phyloP scores from a whole-genome alignment of 768 basidiomycete species.

The Pholiota microspora region DNA sequence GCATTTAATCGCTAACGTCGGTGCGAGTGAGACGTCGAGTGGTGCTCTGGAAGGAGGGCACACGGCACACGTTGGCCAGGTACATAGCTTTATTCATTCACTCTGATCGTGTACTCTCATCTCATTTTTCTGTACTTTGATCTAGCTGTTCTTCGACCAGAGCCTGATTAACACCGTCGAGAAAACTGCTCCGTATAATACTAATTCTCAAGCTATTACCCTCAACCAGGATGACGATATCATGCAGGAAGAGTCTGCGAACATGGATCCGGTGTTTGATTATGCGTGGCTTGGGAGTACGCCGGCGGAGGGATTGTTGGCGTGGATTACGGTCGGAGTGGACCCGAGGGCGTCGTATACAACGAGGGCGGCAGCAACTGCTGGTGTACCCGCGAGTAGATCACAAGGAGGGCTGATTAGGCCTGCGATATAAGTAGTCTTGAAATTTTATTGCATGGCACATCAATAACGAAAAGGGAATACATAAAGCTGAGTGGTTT shows the following conservation, averaged over 20 bases:
- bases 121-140: not conserved
- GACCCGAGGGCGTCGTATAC: not conserved
- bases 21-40: not conserved
- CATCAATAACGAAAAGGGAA: too few relatives aligned
- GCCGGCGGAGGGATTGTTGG: not conserved
- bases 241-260: not conserved
- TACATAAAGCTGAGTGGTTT: too few relatives aligned
- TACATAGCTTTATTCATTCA: not conserved
- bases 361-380: not conserved
- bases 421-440: too few relatives aligned
- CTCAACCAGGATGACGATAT: not conserved
- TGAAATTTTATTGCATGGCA: too few relatives aligned
- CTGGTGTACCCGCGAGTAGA: too few relatives aligned
- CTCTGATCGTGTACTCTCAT: not conserved
- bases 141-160: conserved; percentile 6
- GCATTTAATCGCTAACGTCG: conserved; percentile 1
- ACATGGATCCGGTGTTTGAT: not conserved
- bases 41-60: not conserved
- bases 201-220: not conserved
- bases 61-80: conserved; percentile 2
- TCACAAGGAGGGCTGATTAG: too few relatives aligned
- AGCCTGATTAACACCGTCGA: not conserved
- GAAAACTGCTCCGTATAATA: not conserved
- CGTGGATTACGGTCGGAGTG: conserved; percentile 2
- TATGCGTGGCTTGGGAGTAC: not conserved